Percentiles rank a stretch among this genome's conserved stretches.
Conservation (phyloP, 495 filamentous ascomycete species). For the Venustampulla echinocandica region DNA sequence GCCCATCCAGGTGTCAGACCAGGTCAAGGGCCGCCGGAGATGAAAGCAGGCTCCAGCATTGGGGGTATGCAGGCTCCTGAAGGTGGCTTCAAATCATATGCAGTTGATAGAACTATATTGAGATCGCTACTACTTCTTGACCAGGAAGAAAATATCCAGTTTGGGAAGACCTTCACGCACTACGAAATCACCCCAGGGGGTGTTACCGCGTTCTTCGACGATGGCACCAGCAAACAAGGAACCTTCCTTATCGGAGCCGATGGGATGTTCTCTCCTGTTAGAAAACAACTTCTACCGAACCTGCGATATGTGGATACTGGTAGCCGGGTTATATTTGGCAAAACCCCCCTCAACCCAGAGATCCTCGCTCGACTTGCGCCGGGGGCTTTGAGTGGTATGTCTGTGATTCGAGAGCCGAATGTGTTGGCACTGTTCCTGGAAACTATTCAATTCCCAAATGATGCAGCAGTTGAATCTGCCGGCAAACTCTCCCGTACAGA, state of each 20-base stretch:
- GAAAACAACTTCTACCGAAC: constrained; percentile 30
- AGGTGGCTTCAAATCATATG: neutral
- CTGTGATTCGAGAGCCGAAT: constrained; percentile 24
- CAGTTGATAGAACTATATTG: constrained; percentile 21
- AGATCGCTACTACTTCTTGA: constrained; percentile 19
- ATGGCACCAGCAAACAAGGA: constrained; percentile 28
- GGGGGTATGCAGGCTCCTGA: neutral
- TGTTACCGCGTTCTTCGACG: constrained; percentile 27
- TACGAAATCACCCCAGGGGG: constrained; percentile 35
- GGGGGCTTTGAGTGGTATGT: constrained; percentile 25
- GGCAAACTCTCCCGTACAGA: constrained; percentile 17
- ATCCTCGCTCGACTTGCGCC: constrained; percentile 20
- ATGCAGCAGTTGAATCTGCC: constrained; percentile 1
- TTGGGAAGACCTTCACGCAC: constrained; percentile 31
- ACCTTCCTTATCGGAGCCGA: constrained; percentile 35
- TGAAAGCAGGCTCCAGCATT: too few relatives aligned
- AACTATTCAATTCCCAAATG: constrained; percentile 4
- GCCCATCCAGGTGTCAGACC: too few relatives aligned
- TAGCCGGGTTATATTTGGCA: constrained; percentile 35
- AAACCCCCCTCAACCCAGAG: constrained; percentile 29
- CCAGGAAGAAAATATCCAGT: constrained; percentile 31
- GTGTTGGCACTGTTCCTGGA: constrained; percentile 29
- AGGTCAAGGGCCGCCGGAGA: too few relatives aligned
- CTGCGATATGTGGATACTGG: constrained; percentile 34
- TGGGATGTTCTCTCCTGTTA: constrained; percentile 29